These are phyloP conservation scores for Blastocystis sp. DNA, from an alignment of 352 stramenopile genomes.

Conservation along the genomic window DNA sequence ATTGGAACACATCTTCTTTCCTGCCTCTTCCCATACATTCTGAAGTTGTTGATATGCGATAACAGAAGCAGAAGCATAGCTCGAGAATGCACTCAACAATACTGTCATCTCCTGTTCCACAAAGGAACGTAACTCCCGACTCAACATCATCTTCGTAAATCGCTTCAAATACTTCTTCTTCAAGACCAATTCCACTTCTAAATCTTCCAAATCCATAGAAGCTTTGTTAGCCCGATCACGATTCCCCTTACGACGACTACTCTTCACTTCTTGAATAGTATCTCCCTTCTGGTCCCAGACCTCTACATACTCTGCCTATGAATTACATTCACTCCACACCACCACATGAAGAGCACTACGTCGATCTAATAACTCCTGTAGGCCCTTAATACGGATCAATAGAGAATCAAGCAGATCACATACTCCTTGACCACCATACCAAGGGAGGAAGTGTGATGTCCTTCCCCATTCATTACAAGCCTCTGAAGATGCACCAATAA, in stretches of 20 bases:
- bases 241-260: constrained; percentile 41
- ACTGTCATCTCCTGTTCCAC: neutral
- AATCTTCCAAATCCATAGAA: neutral
- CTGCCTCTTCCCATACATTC: constrained; percentile 17
- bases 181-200: neutral
- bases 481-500: neutral
- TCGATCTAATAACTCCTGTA: constrained; percentile 43
- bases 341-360: neutral
- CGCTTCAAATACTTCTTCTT: constrained; percentile 37
- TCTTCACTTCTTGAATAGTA: constrained; percentile 14
- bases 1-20: constrained; percentile 9
- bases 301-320: constrained; percentile 38
- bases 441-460: constrained; percentile 32
- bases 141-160: constrained; percentile 63
- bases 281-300: constrained; percentile 64
- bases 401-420: neutral
- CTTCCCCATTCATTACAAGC: constrained; percentile 33
- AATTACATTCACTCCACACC: neutral
- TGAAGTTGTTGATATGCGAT: constrained; percentile 26
- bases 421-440: neutral
- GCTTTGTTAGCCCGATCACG: neutral
- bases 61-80: neutral
- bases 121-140: neutral
- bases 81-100: constrained; percentile 21
- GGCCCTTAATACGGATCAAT: neutral